These are phyloP conservation scores for Aspergillus nomiae DNA, from an alignment of 2,329 filamentous ascomycete species.

Conservation along the genomic window DNA sequence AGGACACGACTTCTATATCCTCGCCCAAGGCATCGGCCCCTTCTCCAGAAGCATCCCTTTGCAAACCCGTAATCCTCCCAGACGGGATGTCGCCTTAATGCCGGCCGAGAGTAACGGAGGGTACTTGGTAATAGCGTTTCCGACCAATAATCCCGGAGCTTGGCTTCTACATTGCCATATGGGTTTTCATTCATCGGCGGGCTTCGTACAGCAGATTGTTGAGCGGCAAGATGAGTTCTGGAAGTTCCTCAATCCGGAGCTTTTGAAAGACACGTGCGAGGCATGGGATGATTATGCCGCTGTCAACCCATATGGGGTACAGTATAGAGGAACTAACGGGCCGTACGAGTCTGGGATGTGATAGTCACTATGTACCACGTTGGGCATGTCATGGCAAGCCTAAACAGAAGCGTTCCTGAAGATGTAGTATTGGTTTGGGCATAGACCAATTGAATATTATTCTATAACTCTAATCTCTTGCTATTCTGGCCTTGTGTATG, in stretches of 20 bases:
- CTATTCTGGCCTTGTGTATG: too few relatives aligned
- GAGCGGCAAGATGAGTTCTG: background rate
- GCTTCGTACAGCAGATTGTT: constrained; percentile 5
- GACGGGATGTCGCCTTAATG: constrained; percentile 3
- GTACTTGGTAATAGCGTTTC: constrained; percentile 7
- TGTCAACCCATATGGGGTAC: background rate
- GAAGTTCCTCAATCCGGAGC: background rate
- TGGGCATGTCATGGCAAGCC: too few relatives aligned
- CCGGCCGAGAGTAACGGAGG: background rate
- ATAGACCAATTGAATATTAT: too few relatives aligned
- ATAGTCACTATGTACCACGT: background rate
- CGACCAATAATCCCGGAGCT: constrained; percentile 6
- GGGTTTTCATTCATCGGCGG: background rate
- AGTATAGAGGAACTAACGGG: background rate
- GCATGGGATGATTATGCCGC: background rate
- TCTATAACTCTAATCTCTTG: too few relatives aligned
- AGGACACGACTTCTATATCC: constrained; percentile 68
- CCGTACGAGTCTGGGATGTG: background rate
- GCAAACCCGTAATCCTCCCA: constrained; percentile 10
- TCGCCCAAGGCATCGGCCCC: constrained; percentile 51
- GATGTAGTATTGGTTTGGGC: too few relatives aligned
- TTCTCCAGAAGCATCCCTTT: constrained; percentile 27
- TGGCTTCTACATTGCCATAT: constrained; percentile 15
- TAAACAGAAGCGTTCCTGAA: too few relatives aligned
- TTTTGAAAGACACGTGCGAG: background rate